These are phyloP conservation scores for Ceratobasidium sp. DNA, from an alignment of 1,284 basidiomycete genomes.

Conservation along the genomic window DNA sequence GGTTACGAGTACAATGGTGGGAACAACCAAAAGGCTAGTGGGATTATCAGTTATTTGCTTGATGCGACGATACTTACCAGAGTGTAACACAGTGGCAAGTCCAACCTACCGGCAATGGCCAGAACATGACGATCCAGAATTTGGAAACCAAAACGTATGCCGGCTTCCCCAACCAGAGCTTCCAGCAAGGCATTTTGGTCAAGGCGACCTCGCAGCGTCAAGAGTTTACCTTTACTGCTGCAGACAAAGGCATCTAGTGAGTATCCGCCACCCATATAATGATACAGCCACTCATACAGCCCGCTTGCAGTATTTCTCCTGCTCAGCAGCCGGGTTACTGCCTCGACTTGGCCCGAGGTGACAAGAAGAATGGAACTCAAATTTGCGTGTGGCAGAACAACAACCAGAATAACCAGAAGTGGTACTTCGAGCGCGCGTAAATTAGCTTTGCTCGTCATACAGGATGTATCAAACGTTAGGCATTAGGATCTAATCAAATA, in stretches of 20 bases:
- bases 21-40: slow-evolving; percentile 34
- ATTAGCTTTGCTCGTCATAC: not conserved
- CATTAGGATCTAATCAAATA: slow-evolving; percentile 1
- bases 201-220: slow-evolving; percentile 24
- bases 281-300: too few relatives aligned
- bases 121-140: slow-evolving; percentile 32
- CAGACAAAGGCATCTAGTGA: slow-evolving; percentile 35
- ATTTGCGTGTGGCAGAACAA: slow-evolving; percentile 38
- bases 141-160: slow-evolving; percentile 24
- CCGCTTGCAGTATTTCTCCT: slow-evolving; percentile 6
- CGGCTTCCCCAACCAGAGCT: slow-evolving; percentile 28
- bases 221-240: slow-evolving; percentile 24
- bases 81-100: slow-evolving; percentile 23
- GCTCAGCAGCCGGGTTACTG: slow-evolving; percentile 18
- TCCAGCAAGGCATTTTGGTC: slow-evolving; percentile 28
- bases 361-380: slow-evolving; percentile 27
- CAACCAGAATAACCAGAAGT: slow-evolving; percentile 39
- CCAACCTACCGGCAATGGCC: slow-evolving; percentile 31
- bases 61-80: not conserved
- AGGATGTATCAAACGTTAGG: not conserved
- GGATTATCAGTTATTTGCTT: not conserved
- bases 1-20: slow-evolving; percentile 32
- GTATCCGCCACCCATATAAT: not conserved
- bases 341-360: slow-evolving; percentile 26
- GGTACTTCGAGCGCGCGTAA: slow-evolving; percentile 38